A percentile compares a stretch with the other conserved stretches of the same genome.
These are phyloP conservation scores for Ganoderma lucidum DNA, from an alignment of 1,284 basidiomycete genomes.

Conservation along the genomic window DNA sequence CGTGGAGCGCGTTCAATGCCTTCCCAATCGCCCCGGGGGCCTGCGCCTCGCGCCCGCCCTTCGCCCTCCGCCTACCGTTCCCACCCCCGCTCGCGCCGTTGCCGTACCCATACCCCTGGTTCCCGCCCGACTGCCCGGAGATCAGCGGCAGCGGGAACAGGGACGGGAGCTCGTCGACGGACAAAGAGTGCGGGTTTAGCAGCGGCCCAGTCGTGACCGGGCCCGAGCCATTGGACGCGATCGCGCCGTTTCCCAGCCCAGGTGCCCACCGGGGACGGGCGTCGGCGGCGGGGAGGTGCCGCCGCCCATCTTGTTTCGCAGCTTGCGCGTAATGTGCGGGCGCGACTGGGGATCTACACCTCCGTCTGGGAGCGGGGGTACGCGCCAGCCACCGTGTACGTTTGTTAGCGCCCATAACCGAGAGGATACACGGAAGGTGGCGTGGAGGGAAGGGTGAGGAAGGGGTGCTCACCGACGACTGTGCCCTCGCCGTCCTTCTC, in stretches of 20 bases:
- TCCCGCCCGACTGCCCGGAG: conserved; percentile 43
- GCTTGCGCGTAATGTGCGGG: conserved; percentile 81
- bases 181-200: conserved; percentile 79
- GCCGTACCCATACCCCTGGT: conserved; percentile 45
- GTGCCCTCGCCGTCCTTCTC: conserved; percentile 85
- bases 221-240: conserved; percentile 48
- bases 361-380: conserved; percentile 53
- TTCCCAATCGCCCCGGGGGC: conserved; percentile 70
- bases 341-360: conserved; percentile 76
- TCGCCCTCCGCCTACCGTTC: conserved; percentile 61
- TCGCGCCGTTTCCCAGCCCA: conserved; percentile 44
- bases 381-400: neutral
- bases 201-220: conserved; percentile 72
- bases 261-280: conserved; percentile 48
- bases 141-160: conserved; percentile 82
- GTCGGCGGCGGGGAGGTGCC: conserved; percentile 67
- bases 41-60: conserved; percentile 56
- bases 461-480: conserved; percentile 57
- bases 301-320: conserved; percentile 74
- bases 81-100: conserved; percentile 47
- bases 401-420: conserved; percentile 14
- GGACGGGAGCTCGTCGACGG: conserved; percentile 83
- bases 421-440: neutral
- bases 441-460: neutral
- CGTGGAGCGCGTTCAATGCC: conserved; percentile 51